Evolutionary conservation across 2,329 filamentous ascomycete species (phyloP).

Genomic region (Talaromyces sp.): DNA sequence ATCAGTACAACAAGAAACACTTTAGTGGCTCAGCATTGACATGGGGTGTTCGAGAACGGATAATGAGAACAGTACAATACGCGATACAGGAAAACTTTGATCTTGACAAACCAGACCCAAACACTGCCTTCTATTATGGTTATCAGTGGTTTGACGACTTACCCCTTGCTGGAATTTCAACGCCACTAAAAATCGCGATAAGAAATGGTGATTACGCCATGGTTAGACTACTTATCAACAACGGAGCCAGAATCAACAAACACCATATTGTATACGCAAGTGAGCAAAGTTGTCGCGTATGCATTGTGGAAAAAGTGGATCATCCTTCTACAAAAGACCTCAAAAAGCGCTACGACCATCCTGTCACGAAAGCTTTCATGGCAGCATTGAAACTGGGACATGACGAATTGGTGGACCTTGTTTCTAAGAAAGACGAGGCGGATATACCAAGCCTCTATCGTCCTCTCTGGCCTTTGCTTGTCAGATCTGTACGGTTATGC

Average conservation of each 20-base stretch:
- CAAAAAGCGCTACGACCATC: too few relatives aligned
- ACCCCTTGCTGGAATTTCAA: neutral
- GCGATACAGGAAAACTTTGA: neutral
- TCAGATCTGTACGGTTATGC: neutral
- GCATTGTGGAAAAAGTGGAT: neutral
- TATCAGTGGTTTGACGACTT: too few relatives aligned
- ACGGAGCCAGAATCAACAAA: neutral
- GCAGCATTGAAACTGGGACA: neutral
- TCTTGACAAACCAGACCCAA: neutral
- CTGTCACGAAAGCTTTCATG: neutral
- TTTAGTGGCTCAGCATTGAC: conserved; percentile 1
- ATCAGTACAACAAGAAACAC: conserved; percentile 7
- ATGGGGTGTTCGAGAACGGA: conserved; percentile 8
- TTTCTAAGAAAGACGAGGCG: neutral
- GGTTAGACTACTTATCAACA: neutral
- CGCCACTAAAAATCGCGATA: neutral
- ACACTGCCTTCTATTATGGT: neutral
- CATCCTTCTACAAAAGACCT: too few relatives aligned
- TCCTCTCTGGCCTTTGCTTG: too few relatives aligned
- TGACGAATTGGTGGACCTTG: neutral
- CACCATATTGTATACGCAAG: neutral
- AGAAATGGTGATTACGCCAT: neutral
- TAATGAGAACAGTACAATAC: neutral
- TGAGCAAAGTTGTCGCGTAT: neutral
- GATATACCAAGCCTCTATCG: neutral